Evolutionary conservation across 179 eudicot genomes (phyloP), one percentile per base, ranked within the genome.

Genomic region (Sideroxylon spinosum): DNA sequence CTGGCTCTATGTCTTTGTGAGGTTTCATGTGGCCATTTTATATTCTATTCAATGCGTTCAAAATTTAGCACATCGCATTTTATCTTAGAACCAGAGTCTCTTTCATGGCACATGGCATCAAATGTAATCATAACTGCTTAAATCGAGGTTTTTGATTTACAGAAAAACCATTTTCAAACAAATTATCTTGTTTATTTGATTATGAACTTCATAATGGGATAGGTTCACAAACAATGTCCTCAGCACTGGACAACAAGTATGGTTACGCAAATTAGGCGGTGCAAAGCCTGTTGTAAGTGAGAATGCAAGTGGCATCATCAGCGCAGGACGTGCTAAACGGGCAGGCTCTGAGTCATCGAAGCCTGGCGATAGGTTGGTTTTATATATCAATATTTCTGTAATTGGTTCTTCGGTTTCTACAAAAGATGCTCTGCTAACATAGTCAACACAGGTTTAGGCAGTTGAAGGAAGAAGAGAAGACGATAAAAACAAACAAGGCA

Each of bases 221-320:
- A 73, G 98, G 98, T 95, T 95, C 82, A 89, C 95, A 77, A 93
- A 93, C 84, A 95, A 95, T 78, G 88, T 95, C 81, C 93, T 95
- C 71, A 95, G 98, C 86, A 95, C 99, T 52, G 98, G 97, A 63
- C 99, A 95, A 78, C 99, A 95, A 83, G 93, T 95, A 78, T 93
- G 97, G 98, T 79, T 95, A 65, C 91, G 93, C 52, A 90, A 87
- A 78, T 76, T 90, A 74, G 98, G 98, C 16, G 98, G 98, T 76
- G 98, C 98, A 78, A 90, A 88, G 75, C 94, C 97, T 82, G 91
- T 76, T 74, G 91, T 91, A 57, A 83, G 82, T 82, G 92, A 90
- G 83, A 86, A 90, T 83, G 94, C 91, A 73, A 83, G 84, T 64
- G 94, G 92, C 69, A 93, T 91, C 69, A 95, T 93, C 65, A 95